Base-by-base conservation (phyloP, 2,329 filamentous ascomycete species). In the Monilinia aucupariae region DNA sequence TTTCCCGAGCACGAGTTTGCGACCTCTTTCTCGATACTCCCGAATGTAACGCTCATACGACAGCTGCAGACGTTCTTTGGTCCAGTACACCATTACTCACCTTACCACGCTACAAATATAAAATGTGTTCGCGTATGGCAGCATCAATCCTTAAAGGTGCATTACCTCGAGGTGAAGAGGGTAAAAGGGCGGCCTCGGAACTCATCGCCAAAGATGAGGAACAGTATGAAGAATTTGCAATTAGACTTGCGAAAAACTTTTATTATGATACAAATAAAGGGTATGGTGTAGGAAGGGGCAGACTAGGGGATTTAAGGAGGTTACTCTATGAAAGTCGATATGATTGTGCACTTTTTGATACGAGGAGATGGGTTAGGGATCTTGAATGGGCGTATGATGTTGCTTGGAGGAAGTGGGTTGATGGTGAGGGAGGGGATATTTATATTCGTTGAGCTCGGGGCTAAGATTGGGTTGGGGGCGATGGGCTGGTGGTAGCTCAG, bases 91-190 rank as follows among this genome's bases (percentile, higher is more conserved):
- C 94, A 6, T 79, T 99, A 27, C 80, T 99, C 34, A 99, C 94
- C 0, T 81, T 94, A 37, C 92, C 94, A 13, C 85, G 94, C 43
- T 97, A 97, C 75, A 85, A 89, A 58, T 97, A 97, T 78, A 99
- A 99, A 77, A 99, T 99, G 94, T 99, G 94, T 76, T 96, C 91
- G 50, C 89, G 94, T 61, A 99, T 99, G 89, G 94, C 93, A 8
- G 92, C 94, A 8, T 96, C 91, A 13, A 97, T 99, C 63, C 81
- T 99, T 37, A 90, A 86, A 67, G 94, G 94, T 20, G 94, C 94
- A 0, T 78, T 99, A 4, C 94, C 94, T 0, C 88, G 86, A 68
- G 81, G 79, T 0, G 76, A 79, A 1, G 84, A 85, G n/a, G 92
- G 93, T 3, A 77, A 78, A 8, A 79, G 78, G 63, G 90, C 89